Base-by-base conservation (phyloP, 2,329 filamentous ascomycete species). In the Pestalotiopsis sp. region DNA sequence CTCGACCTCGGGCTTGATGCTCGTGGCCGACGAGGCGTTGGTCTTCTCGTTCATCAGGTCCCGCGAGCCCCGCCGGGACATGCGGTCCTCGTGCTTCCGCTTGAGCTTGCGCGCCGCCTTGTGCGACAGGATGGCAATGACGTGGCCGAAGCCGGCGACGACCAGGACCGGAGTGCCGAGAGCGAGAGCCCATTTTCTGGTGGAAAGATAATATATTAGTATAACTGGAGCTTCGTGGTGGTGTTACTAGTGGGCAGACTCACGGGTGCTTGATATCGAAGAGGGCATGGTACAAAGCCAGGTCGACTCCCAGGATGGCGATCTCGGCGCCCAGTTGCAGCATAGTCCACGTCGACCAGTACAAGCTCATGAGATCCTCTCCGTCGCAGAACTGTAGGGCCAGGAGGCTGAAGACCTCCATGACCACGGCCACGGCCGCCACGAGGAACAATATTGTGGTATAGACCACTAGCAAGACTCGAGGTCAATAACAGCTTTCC, bases 271-370 rank as follows among this genome's bases (percentile, higher is more conserved):
- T 82, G 63, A 83, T 79, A 52, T 86, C 80, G 49, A 81, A 80
- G 9, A 88, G 73, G 2, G 83, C 81, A 70, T 89, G 85, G 45
- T 82, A 81, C 31, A 88, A 77, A 49, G 87, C 83, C 3, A 90
- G 78, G 59, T 87, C 83, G 70, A 90, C 86, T 36, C 88, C 88
- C 13, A 76, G 75, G 73, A 89, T 88, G 68, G 88, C 88, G 45
- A 89, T 88, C 69, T 88, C 78, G 1, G 86, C 86, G 5, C 87
- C 88, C 2, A 89, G 78, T 72, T 90, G 87, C 4, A 88, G 79
- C 82, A 88, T 87, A 25, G 86, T 87, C 86, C 87, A 90, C 2
- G 87, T 88, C 0, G 87, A 85, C 87, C 87, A 90, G 76, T 88
- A 89, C 0, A 90, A 78, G 1, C 84, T 83, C 78, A 89, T 88